These are phyloP conservation scores for Psophocarpus tetragonolobus DNA, from an alignment of 306 rosid species.

Conservation along the genomic window DNA sequence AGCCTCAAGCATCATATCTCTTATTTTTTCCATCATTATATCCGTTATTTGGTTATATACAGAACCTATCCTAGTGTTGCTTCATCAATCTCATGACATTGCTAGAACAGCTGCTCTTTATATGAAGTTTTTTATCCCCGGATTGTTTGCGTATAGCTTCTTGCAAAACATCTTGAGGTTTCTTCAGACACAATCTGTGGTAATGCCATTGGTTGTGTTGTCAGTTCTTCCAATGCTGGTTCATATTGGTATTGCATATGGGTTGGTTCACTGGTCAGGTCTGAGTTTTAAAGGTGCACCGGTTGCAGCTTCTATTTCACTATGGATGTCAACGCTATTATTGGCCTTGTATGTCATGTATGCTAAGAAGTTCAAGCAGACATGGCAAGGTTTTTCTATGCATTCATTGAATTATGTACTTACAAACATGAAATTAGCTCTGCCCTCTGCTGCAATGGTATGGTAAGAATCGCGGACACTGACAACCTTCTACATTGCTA, in stretches of 20 bases:
- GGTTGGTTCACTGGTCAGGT: conserved; percentile 49
- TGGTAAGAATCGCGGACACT: conserved; percentile 54
- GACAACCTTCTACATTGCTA: neutral
- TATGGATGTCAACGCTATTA: conserved; percentile 58
- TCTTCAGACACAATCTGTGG: conserved; percentile 71
- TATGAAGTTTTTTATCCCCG: conserved; percentile 62
- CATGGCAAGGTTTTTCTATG: conserved; percentile 77
- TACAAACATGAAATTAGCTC: conserved; percentile 59
- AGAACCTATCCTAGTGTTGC: conserved; percentile 53
- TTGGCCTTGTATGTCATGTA: conserved; percentile 44
- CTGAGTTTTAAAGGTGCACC: conserved; percentile 70
- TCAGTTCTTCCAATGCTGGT: conserved; percentile 48
- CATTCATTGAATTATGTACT: conserved; percentile 47
- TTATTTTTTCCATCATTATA: conserved; percentile 52
- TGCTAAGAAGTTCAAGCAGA: conserved; percentile 50
- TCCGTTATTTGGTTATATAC: conserved; percentile 65
- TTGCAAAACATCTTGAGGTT: conserved; percentile 75
- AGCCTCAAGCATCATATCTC: conserved; percentile 64
- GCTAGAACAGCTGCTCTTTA: conserved; percentile 59
- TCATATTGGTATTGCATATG: conserved; percentile 59
- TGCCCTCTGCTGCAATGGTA: conserved; percentile 79
- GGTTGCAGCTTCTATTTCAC: conserved; percentile 58
- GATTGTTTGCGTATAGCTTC: conserved; percentile 66
- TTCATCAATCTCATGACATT: conserved; percentile 66
- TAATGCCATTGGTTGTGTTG: conserved; percentile 55